Evolutionary conservation across 345 rosid species (phyloP).

Genomic region (Lagerstroemia speciosa): DNA sequence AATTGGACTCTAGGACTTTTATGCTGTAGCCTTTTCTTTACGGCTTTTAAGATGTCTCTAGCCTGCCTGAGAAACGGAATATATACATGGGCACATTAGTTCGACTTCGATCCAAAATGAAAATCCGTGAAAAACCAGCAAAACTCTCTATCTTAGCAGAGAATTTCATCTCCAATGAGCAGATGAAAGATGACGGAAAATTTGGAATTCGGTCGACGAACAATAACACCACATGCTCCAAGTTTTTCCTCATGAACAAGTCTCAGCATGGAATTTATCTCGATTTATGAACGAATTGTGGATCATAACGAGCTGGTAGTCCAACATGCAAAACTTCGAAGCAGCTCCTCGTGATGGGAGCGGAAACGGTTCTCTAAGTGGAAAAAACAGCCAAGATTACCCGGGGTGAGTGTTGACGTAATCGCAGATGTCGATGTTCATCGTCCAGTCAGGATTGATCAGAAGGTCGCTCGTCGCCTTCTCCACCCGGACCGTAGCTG

Average conservation of each 20-base stretch:
- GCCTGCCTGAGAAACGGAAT: constrained; percentile 51
- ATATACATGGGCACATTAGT: neutral
- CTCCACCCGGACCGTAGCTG: constrained; percentile 82
- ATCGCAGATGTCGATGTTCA: constrained; percentile 94
- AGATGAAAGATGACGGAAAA: neutral
- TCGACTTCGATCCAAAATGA: neutral
- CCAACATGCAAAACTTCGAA: neutral
- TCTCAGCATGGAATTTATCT: neutral
- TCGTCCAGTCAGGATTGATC: constrained; percentile 85
- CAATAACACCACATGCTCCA: neutral
- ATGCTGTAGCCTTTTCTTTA: constrained; percentile 83
- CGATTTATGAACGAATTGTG: neutral
- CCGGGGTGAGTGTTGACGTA: constrained; percentile 66
- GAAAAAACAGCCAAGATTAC: constrained; percentile 24
- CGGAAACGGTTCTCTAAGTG: neutral
- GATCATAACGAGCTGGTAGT: neutral
- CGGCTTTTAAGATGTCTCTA: constrained; percentile 83
- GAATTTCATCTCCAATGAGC: neutral
- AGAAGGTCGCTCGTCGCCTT: constrained; percentile 97
- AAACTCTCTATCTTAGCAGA: neutral
- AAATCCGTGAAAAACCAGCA: neutral
- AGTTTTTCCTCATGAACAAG: too few relatives aligned
- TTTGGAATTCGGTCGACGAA: neutral
- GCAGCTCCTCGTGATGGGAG: neutral
- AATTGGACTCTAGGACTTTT: constrained; percentile 70